Evolutionary conservation across 1,284 basidiomycete species (phyloP), one percentile per base, ranked within the genome.

Genomic region (Ganoderma lucidum): DNA sequence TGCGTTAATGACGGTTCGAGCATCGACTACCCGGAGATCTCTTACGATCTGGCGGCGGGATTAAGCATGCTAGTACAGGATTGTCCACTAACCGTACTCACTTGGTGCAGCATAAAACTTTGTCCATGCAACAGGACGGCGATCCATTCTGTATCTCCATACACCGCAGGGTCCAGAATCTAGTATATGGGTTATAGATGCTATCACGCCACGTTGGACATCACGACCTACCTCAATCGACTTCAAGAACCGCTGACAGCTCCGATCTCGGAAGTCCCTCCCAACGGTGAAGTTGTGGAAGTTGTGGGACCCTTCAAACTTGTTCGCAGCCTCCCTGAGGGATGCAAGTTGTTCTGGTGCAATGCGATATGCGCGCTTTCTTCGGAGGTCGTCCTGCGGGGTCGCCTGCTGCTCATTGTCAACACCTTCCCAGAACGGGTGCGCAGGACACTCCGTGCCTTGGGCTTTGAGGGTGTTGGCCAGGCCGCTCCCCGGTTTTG

Each of bases 41-140:
- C 78, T 71, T 60, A 80, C 75, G 68, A 80, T 79, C 79, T 81
- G 65, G 37, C 12, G 53, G 23, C 12, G 65, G 5, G 6, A 35
- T 48, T 64, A 8, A 68, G 63, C n/a, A 65, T 28, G 6, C 15
- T 58, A 41, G 17, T n/a, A 19, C 37, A 28, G 17, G 19, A 17
- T 0, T 9, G 8, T 23, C 0, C 14, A n/a, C 4, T 28, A 17
- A 12, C 5, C 30, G 9, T 56, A 66, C 83, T 65, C 74, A 92
- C 92, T 84, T 99, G 97, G 80, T 99, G 97, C 68, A 99, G 83
- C 98, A 99, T 99, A 81, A 99, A 99, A 75, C 95, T 97, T 81
- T 99, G 98, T 0, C 97, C 98, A 77, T 99, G 96, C 78, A 99
- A 93, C 73, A 94, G 86, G 42, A 99, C 92, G 63, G 93, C 94